Base-by-base conservation (phyloP, 176 grass and related monocot species). In the Oryza brachyantha region DNA sequence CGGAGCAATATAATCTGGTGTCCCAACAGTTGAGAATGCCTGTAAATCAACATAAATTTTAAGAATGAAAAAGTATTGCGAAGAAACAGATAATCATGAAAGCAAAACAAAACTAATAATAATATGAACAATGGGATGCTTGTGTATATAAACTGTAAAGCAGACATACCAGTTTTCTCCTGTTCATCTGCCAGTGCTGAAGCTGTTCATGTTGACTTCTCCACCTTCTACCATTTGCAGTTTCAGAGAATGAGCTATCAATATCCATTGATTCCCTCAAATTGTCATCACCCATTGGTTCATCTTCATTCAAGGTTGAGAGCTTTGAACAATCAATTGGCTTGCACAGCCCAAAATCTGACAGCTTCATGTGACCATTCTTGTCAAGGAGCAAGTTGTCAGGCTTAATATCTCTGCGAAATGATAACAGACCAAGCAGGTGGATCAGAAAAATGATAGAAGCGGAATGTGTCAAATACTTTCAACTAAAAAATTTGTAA, bases 1-100 rank as follows among this genome's bases (percentile, higher is more conserved):
- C 57, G 94, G 94, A 80, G 96, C 96, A 93, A 99, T 95, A 87
- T 99, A 99, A 74, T 99, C 96, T 9, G 92, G 92, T 10, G 96
- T 99, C 34, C 96, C 96, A 88, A 99, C 96, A 75, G 92, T 99
- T 21, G 96, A 99, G 87, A 95, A 99, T 66, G 96, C 96, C 96
- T 99, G 78, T 34, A 26, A 28, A 67, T 73, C 37, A 74, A 85
- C 55, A 29, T 66, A 72, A 57, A 82, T 72, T 74, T 46, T 2
- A 72, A 68, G 61, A 84, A 67, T 89, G 42, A 86, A 61, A 90
- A 79, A 68, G 34, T 9, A 19, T 62, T 62, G 54, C 16, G n/a
- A 55, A 27, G n/a, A 57, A 61, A 54, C 10, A 79, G 11, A 41
- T 4, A 69, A 48, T 24, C n/a, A n/a, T 61, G 31, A 43, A 58